Evolutionary conservation across 805 yeast genomes (phyloP).

Genomic region (fission yeast (Schizosaccharomyces pombe)): DNA sequence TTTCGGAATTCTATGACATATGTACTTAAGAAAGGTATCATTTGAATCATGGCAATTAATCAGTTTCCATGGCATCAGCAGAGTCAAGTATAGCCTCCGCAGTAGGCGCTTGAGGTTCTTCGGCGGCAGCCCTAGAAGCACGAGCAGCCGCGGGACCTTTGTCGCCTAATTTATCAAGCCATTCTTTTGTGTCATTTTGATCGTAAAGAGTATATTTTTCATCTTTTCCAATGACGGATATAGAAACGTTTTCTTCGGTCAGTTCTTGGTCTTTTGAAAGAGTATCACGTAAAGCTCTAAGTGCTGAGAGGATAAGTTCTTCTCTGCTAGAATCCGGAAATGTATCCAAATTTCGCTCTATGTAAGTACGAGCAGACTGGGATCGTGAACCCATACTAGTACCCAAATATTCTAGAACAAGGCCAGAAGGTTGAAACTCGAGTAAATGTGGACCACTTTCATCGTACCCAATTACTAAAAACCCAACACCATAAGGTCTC

Average conservation of each 20-base stretch:
- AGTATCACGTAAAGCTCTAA: constrained; percentile 80
- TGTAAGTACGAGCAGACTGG: constrained; percentile 89
- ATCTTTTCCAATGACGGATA: constrained; percentile 77
- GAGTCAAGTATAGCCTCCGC: constrained; percentile 6
- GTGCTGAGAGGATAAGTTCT: constrained; percentile 61
- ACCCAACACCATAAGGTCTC: constrained; percentile 95
- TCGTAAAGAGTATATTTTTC: constrained; percentile 55
- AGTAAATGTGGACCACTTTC: constrained; percentile 82
- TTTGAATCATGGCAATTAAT: constrained; percentile 4
- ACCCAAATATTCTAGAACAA: constrained; percentile 72
- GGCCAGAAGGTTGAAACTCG: constrained; percentile 92
- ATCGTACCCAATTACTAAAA: constrained; percentile 72
- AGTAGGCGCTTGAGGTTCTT: constrained; percentile 5
- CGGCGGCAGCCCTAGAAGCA: constrained; percentile 7
- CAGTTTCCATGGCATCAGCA: constrained; percentile 8
- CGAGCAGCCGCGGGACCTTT: constrained; percentile 6
- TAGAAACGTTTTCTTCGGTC: constrained; percentile 59
- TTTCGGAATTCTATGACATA: too few species aligned
- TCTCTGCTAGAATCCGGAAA: constrained; percentile 41
- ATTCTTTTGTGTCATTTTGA: constrained; percentile 48
- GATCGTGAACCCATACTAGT: constrained; percentile 97
- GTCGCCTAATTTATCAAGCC: constrained; percentile 46
- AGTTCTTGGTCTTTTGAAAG: constrained; percentile 84
- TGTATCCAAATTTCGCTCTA: constrained; percentile 61
- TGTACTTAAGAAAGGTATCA: too few species aligned